These are phyloP conservation scores for Sugiyamaella smithiae DNA, from an alignment of 805 yeast genomes.

Conservation along the genomic window DNA sequence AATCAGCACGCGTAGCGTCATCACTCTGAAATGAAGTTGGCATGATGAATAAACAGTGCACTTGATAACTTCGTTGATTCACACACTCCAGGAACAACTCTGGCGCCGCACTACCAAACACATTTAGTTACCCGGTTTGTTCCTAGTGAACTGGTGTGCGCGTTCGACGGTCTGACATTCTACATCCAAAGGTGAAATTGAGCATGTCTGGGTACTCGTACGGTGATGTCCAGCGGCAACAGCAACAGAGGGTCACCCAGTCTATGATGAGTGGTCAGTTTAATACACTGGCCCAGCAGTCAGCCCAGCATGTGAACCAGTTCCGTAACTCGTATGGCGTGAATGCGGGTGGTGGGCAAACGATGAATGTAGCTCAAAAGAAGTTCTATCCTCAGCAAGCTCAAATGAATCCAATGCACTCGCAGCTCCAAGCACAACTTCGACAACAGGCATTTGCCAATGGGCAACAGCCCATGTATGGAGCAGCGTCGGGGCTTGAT, in stretches of 20 bases:
- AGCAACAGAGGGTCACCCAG: neutral
- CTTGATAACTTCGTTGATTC: too few relatives aligned
- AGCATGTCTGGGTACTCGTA: neutral
- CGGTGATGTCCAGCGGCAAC: too few relatives aligned
- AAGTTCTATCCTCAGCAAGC: slow-evolving; percentile 3
- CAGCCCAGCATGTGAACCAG: neutral
- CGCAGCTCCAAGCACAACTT: slow-evolving; percentile 6
- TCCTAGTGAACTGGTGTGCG: too few relatives aligned
- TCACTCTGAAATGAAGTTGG: slow-evolving; percentile 5
- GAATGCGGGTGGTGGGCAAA: neutral
- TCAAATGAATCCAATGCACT: neutral
- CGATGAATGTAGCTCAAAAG: neutral
- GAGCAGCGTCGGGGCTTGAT: too few relatives aligned
- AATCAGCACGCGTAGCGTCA: slow-evolving; percentile 41
- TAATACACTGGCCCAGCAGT: neutral
- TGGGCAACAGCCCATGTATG: neutral
- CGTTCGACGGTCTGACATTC: too few relatives aligned
- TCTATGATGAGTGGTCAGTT: slow-evolving; percentile 1
- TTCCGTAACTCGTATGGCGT: neutral
- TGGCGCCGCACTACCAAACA: too few relatives aligned
- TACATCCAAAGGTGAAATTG: too few relatives aligned
- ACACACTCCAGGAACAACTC: too few relatives aligned
- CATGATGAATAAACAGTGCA: too few relatives aligned
- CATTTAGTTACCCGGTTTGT: too few relatives aligned
- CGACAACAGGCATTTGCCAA: slow-evolving; percentile 5